phyloP scores from a whole-genome alignment of 164 flowering plant species.

The Houttuynia cordata region DNA sequence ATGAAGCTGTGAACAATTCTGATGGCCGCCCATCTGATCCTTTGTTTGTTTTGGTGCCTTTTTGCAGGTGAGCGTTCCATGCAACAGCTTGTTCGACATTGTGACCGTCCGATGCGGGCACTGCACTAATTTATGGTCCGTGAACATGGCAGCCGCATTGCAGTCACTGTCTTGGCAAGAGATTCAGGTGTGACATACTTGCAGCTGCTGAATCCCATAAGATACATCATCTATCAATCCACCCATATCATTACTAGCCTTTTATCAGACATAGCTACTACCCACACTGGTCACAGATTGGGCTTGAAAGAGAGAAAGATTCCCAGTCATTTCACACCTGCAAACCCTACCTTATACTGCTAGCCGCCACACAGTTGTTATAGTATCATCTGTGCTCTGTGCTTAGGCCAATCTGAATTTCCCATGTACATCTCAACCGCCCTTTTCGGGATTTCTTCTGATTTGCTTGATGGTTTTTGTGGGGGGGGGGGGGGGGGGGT shows the following conservation, averaged over 20 bases:
- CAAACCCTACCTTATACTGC: no score
- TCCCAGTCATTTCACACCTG: no score
- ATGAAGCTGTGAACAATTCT: no score
- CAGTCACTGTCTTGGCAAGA: slow-evolving; percentile 61
- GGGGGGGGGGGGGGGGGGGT: background rate
- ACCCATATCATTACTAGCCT: background rate
- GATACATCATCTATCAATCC: background rate
- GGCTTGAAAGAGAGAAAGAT: no score
- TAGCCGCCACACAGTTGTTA: no score
- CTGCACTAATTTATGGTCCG: slow-evolving; percentile 87
- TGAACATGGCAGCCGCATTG: slow-evolving; percentile 94
- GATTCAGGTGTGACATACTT: slow-evolving; percentile 29
- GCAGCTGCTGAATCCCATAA: background rate
- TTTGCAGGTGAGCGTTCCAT: slow-evolving; percentile 98
- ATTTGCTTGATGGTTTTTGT: slow-evolving; percentile 29
- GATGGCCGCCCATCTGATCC: background rate
- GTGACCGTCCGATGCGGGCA: slow-evolving; percentile 97
- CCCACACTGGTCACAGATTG: no score
- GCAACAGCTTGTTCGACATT: slow-evolving; percentile 73
- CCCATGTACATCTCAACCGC: slow-evolving; percentile 3
- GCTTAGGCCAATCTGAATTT: slow-evolving; percentile 2
- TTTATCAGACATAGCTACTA: no score
- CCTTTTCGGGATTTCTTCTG: slow-evolving; percentile 8
- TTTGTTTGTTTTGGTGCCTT: background rate
- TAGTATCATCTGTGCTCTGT: no score